Evolutionary conservation across 768 basidiomycete genomes (phyloP), one percentile per base, ranked within the genome.

Genomic region (Rhodotorula sphaerocarpa): DNA sequence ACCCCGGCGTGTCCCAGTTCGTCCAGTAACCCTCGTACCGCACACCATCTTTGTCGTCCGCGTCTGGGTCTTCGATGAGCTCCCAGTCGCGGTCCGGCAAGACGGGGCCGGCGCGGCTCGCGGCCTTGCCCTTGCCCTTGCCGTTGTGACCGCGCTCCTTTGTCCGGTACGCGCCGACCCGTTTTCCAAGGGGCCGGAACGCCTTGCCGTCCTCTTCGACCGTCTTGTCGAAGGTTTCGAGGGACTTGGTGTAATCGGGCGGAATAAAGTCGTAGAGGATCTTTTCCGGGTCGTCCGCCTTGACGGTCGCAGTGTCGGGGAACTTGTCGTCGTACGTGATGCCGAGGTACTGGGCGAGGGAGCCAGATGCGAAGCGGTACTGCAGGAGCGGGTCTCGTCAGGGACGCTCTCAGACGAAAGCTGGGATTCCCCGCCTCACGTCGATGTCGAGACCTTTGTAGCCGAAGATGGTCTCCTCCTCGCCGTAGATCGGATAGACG

Each of bases 401-500:
- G 61, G 39, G 7, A 3, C n/a, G n/a, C n/a, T n/a, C n/a, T 30
- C 12, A 18, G 31, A 1, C 6, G 4, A 3, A 23, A 7, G 47
- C 18, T 28, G 46, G 47, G 15, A 20, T 31, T 41, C 46, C 43
- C 21, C 63, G 33, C 50, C 76, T 84, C 65, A 95, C 91, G 73
- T 93, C 83, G 70, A 97, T 85, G 31, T 80, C 74, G 39, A 99
- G 80, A 71, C 85, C 85, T 65, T 83, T 81, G 76, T 95, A 97
- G 3, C 93, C 93, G 74, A 93, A 96, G 59, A 97, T 86, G 77
- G 85, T 91, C 77, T 99, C 91, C 56, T 93, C 87, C 71, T 96
- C 90, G 55, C 93, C 93, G 73, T 84, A 96, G 72, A 99, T 91
- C 9, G 93, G 91, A 76, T 99, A 99, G 1, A 93, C 96, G 78